Conservation (phyloP, 192 early-diverging fungal species). For the Coemansia sp. region DNA sequence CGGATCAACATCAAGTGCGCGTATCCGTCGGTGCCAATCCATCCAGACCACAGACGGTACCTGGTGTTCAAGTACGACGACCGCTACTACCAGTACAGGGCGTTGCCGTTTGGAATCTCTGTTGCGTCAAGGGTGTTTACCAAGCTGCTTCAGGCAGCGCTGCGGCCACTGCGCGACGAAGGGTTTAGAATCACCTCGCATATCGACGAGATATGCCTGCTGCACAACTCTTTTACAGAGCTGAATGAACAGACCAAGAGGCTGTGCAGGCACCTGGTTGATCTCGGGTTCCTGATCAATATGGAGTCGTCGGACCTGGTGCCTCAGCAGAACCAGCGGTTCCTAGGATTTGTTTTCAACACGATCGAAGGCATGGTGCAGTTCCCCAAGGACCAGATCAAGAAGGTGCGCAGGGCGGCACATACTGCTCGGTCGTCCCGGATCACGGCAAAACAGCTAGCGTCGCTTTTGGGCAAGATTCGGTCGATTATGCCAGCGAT, state of each 20-base stretch:
- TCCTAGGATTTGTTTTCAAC: conserved; percentile 54
- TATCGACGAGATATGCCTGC: conserved; percentile 50
- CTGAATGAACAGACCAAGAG: conserved; percentile 32
- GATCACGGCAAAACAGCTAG: conserved; percentile 52
- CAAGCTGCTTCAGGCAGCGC: conserved; percentile 43
- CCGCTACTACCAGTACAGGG: conserved; percentile 52
- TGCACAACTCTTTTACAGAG: conserved; percentile 26
- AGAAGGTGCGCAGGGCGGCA: conserved; percentile 46
- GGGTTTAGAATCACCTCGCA: conserved; percentile 46
- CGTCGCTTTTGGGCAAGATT: conserved; percentile 47
- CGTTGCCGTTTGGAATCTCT: conserved; percentile 51
- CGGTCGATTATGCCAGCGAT: conserved; percentile 50
- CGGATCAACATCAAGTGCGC: conserved; percentile 53
- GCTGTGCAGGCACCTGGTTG: conserved; percentile 36
- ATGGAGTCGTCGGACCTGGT: conserved; percentile 38
- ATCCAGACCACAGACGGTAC: conserved; percentile 37
- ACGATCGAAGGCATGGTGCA: conserved; percentile 34
- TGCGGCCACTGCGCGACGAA: conserved; percentile 40
- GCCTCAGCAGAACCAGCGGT: conserved; percentile 53
- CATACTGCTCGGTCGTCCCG: conserved; percentile 27
- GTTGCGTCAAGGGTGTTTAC: conserved; percentile 49
- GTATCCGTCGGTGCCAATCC: conserved; percentile 50
- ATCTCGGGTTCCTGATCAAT: conserved; percentile 50
- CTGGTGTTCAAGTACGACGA: conserved; percentile 50
- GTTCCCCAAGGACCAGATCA: conserved; percentile 51